phyloP scores from a whole-genome alignment of 2,329 filamentous ascomycete species.

The Phyllosticta citrichinensis region DNA sequence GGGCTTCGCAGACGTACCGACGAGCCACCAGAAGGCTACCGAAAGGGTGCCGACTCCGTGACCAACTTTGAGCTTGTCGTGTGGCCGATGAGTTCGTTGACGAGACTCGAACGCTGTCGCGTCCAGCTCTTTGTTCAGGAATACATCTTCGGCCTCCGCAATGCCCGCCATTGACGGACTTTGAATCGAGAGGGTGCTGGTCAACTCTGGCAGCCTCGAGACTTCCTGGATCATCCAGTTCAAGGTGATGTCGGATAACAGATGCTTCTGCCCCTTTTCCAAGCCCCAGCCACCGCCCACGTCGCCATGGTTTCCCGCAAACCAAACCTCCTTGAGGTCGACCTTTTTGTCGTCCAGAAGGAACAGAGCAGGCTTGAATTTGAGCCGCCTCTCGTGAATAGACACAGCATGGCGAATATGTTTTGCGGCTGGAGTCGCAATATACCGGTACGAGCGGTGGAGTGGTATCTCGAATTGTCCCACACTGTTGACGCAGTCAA shows the following conservation, averaged over 20 bases:
- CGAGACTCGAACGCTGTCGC: conserved; percentile 3
- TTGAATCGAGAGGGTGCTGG: not conserved
- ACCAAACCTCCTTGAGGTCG: conserved; percentile 32
- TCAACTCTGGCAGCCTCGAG: not conserved
- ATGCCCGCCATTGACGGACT: not conserved
- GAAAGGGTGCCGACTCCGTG: not conserved
- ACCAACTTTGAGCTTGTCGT: conserved; percentile 13
- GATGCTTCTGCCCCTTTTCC: conserved; percentile 31
- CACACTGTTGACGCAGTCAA: conserved; percentile 33
- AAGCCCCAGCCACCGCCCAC: conserved; percentile 36
- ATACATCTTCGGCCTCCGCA: not conserved
- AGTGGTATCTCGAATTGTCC: conserved; percentile 24
- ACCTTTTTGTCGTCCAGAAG: conserved; percentile 11
- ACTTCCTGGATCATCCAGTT: conserved; percentile 35
- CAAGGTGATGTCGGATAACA: conserved; percentile 35
- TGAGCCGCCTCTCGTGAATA: conserved; percentile 34
- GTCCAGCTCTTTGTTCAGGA: not conserved
- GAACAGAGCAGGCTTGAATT: conserved; percentile 28
- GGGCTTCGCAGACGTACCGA: not conserved
- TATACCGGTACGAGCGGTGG: conserved; percentile 30
- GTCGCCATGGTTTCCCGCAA: conserved; percentile 34
- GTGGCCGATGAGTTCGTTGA: conserved; percentile 1
- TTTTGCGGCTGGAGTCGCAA: conserved; percentile 25
- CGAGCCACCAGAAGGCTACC: conserved; percentile 8
- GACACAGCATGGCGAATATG: conserved; percentile 36